Conservation (phyloP, 768 basidiomycete species). For the Lactarius akahatsu region DNA sequence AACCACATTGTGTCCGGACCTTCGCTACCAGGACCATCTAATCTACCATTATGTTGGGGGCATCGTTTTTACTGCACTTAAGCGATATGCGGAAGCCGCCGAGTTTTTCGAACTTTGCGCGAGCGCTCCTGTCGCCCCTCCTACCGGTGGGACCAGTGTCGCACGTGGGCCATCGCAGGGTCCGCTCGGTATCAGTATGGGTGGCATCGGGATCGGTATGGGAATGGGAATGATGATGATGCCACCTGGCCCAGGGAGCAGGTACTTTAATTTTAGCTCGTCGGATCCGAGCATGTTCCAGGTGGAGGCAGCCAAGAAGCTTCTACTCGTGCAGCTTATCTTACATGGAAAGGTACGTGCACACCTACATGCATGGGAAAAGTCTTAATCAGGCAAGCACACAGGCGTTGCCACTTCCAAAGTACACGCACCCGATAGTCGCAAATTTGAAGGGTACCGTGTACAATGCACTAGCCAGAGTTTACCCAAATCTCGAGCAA, state of each 20-base stretch:
- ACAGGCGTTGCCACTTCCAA: conserved; percentile 56
- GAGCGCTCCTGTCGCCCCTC: conserved; percentile 38
- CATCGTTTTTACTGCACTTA: conserved; percentile 59
- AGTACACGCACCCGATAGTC: conserved; percentile 65
- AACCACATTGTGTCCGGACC: conserved; percentile 50
- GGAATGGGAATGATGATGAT: conserved; percentile 23
- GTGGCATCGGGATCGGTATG: conserved; percentile 22
- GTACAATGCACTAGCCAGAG: conserved; percentile 61
- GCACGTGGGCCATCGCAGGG: conserved; percentile 16
- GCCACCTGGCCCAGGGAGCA: conserved; percentile 15
- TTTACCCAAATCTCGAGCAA: conserved; percentile 59
- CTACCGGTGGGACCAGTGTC: conserved; percentile 2
- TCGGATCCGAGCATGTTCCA: conserved; percentile 63
- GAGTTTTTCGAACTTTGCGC: conserved; percentile 82
- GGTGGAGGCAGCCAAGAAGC: conserved; percentile 84
- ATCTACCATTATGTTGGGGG: conserved; percentile 85
- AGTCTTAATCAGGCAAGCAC: background rate
- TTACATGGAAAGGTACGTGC: conserved; percentile 65
- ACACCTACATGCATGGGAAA: background rate
- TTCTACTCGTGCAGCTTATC: conserved; percentile 76
- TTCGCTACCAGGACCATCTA: conserved; percentile 77
- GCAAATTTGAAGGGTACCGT: conserved; percentile 64
- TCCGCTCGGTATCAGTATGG: conserved; percentile 11
- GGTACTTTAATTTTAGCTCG: conserved; percentile 28
- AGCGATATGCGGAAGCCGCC: conserved; percentile 65